phyloP scores from a whole-genome alignment of 805 yeast species.

The Saturnispora besseyi region DNA sequence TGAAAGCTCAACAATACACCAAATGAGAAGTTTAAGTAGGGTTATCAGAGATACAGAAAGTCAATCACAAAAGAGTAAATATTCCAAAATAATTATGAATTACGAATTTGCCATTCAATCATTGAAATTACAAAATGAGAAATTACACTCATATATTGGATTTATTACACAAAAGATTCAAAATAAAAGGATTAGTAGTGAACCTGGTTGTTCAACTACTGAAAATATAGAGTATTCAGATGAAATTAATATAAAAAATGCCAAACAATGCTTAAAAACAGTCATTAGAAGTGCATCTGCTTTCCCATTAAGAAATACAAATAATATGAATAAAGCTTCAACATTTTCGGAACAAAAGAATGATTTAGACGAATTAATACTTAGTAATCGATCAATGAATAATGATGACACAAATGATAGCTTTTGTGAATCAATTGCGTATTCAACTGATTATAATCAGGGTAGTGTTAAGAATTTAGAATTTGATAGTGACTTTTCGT shows the following conservation, averaged over 20 bases:
- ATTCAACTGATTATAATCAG: conserved; percentile 15
- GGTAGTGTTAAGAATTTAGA: conserved; percentile 25
- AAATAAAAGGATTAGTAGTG: conserved; percentile 11
- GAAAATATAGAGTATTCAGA: conserved; percentile 38
- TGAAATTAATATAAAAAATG: conserved; percentile 41
- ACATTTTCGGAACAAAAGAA: background rate
- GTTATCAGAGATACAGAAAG: conserved; percentile 20
- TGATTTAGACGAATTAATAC: background rate
- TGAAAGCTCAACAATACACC: background rate
- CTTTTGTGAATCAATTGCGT: conserved; percentile 11
- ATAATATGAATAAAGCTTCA: background rate
- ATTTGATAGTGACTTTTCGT: conserved; percentile 23
- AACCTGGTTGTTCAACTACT: background rate
- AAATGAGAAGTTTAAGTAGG: conserved; percentile 20
- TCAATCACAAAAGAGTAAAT: conserved; percentile 18
- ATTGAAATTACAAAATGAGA: conserved; percentile 45
- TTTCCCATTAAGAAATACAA: background rate
- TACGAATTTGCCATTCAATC: conserved; percentile 46
- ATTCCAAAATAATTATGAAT: conserved; percentile 41
- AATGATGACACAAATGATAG: conserved; percentile 1
- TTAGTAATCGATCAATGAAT: background rate
- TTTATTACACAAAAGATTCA: conserved; percentile 40
- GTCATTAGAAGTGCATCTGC: conserved; percentile 29
- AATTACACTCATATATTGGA: conserved; percentile 47
- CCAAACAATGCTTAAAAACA: conserved; percentile 33